These are phyloP conservation scores for Tephrocybe sp. DNA, from an alignment of 768 basidiomycete species.

Conservation along the genomic window DNA sequence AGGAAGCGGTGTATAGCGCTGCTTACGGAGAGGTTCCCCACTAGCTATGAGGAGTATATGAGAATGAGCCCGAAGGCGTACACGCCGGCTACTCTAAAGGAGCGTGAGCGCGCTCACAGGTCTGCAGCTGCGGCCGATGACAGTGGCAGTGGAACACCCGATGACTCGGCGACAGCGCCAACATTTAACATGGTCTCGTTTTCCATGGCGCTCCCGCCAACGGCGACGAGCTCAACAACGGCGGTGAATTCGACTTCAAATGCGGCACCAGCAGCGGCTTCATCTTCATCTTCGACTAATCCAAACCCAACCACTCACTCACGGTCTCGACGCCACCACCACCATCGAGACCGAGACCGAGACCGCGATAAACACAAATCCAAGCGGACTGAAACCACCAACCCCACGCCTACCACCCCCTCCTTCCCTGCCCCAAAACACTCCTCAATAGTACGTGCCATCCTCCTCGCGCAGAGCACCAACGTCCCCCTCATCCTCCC, in stretches of 20 bases:
- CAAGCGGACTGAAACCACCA: too few species aligned
- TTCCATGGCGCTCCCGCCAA: not conserved
- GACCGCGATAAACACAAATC: not conserved
- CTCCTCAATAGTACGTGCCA: conserved; percentile 43
- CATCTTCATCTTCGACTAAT: too few species aligned
- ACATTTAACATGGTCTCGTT: not conserved
- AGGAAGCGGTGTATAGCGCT: conserved; percentile 52
- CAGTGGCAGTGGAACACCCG: not conserved
- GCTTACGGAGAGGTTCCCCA: conserved; percentile 40
- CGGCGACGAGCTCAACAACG: not conserved
- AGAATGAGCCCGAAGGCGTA: conserved; percentile 20
- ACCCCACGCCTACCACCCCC: not conserved
- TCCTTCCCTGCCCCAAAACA: conserved; percentile 9
- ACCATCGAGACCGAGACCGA: not conserved
- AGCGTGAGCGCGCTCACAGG: not conserved
- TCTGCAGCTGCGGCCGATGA: not conserved
- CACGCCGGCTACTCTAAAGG: not conserved
- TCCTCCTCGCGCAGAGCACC: conserved; percentile 41
- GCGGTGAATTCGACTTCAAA: not conserved
- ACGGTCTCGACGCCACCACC: not conserved
- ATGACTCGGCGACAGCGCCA: not conserved
- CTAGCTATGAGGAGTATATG: conserved; percentile 37
- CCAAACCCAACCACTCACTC: too few species aligned
- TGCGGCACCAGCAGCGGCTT: not conserved
- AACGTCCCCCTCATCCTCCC: conserved; percentile 42